phyloP scores from a whole-genome alignment of 169 alveolate species.

The Neospora caninum region DNA sequence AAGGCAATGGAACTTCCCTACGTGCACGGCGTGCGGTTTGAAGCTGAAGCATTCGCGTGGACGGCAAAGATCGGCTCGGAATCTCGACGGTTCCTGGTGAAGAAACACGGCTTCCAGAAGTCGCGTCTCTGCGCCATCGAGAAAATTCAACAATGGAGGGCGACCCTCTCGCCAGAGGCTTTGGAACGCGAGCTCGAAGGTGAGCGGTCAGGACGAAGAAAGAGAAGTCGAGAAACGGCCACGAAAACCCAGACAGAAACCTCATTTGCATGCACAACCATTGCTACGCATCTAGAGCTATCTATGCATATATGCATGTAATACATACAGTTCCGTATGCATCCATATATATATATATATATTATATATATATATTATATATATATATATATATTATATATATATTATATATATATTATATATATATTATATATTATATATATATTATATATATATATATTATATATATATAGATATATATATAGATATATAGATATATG shows the following conservation, averaged over 20 bases:
- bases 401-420: too few relatives aligned
- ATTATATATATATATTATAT: too few relatives aligned
- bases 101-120: conserved; percentile 70
- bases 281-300: too few relatives aligned
- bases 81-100: conserved; percentile 65
- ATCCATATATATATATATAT: too few relatives aligned
- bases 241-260: neutral
- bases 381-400: too few relatives aligned
- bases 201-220: neutral
- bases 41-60: conserved; percentile 67
- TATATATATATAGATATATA: too few relatives aligned
- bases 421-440: too few relatives aligned
- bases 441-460: too few relatives aligned
- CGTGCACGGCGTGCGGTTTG: conserved; percentile 70
- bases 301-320: too few relatives aligned
- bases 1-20: conserved; percentile 69
- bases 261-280: neutral
- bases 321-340: too few relatives aligned
- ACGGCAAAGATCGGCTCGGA: conserved; percentile 63
- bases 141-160: conserved; percentile 59
- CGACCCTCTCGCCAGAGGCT: conserved; percentile 49
- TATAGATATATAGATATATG: too few relatives aligned
- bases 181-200: conserved; percentile 60
- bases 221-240: neutral
- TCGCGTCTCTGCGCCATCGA: conserved; percentile 68